These are phyloP conservation scores for Auricularia heimuer DNA, from an alignment of 768 basidiomycete genomes.

Conservation along the genomic window DNA sequence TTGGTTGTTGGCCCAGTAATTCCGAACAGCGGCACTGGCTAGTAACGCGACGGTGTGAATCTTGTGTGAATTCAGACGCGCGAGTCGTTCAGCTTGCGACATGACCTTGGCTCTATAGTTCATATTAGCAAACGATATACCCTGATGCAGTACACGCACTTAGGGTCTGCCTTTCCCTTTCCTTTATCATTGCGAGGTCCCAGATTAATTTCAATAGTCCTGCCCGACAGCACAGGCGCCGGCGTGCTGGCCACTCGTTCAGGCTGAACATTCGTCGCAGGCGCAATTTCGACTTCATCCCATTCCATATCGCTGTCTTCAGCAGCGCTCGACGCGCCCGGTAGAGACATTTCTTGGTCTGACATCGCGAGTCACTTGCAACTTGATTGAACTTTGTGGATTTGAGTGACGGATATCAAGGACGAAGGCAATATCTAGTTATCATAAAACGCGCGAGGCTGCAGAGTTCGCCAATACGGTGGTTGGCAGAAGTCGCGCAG, in stretches of 20 bases:
- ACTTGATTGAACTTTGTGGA: too few species aligned
- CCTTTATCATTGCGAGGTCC: constrained; percentile 16
- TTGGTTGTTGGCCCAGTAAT: constrained; percentile 74
- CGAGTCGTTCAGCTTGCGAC: constrained; percentile 56
- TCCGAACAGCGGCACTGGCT: constrained; percentile 62
- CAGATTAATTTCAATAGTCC: constrained; percentile 62
- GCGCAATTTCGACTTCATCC: constrained; percentile 65
- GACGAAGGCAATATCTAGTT: too few species aligned
- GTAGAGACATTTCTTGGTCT: background rate
- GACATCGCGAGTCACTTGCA: background rate
- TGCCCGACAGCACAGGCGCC: constrained; percentile 26
- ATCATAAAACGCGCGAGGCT: too few species aligned
- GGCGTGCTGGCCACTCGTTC: background rate
- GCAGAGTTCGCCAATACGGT: too few species aligned
- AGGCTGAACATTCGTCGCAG: constrained; percentile 6
- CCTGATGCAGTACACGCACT: constrained; percentile 7
- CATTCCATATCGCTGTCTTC: constrained; percentile 49
- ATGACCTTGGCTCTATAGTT: constrained; percentile 38
- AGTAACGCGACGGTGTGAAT: constrained; percentile 79
- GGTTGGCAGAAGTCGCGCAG: too few species aligned
- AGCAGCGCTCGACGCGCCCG: background rate
- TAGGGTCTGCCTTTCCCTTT: constrained; percentile 26
- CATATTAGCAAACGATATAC: constrained; percentile 15
- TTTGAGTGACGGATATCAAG: too few species aligned
- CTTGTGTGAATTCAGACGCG: constrained; percentile 78